phyloP scores from a whole-genome alignment of 768 basidiomycete species.

The Leccinum uliginosum region DNA sequence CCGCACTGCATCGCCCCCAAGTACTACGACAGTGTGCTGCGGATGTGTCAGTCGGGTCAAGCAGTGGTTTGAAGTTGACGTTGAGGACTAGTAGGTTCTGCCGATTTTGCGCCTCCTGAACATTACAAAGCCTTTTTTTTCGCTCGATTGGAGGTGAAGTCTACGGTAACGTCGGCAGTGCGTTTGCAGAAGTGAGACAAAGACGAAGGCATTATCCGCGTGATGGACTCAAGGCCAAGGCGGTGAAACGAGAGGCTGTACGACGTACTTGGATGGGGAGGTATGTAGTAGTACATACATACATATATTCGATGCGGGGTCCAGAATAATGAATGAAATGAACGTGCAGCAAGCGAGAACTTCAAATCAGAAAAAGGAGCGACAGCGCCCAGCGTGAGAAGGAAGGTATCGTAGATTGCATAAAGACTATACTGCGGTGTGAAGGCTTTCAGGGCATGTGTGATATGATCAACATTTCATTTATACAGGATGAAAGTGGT shows the following conservation, averaged over 20 bases:
- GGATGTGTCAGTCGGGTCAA: no score
- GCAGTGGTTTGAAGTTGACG: no score
- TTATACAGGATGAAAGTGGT: constrained; percentile 16
- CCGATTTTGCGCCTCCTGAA: no score
- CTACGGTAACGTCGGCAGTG: no score
- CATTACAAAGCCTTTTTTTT: no score
- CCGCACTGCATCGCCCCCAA: no score
- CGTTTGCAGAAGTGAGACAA: neutral
- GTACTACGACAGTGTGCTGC: no score
- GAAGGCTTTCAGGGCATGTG: neutral
- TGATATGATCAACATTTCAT: constrained; percentile 14
- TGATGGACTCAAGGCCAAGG: neutral
- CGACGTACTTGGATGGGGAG: neutral
- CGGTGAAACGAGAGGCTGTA: neutral
- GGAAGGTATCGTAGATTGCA: constrained; percentile 17
- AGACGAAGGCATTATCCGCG: neutral
- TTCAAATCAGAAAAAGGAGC: neutral
- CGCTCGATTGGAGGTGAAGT: no score
- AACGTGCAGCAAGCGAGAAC: neutral
- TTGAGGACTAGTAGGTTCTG: no score
- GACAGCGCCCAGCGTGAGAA: constrained; percentile 1
- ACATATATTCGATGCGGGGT: constrained; percentile 10
- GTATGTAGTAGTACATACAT: neutral
- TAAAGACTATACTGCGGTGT: constrained; percentile 3
- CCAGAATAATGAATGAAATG: constrained; percentile 15